These are phyloP conservation scores for Botrytis porri DNA, from an alignment of 2,329 filamentous ascomycete species.

Conservation along the genomic window DNA sequence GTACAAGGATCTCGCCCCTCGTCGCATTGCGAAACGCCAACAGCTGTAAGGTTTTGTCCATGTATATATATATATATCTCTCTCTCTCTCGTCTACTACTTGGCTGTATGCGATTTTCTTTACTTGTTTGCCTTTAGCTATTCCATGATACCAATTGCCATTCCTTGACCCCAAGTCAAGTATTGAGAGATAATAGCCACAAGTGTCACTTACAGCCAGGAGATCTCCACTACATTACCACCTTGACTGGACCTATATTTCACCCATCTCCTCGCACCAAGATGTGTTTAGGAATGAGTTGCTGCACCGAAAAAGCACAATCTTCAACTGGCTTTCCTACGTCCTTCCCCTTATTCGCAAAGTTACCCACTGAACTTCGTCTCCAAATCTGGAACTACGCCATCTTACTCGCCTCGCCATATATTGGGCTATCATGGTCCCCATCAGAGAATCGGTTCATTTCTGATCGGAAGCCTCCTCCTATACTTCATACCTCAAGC, in stretches of 20 bases:
- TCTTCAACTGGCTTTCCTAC: background rate
- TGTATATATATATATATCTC: constrained; percentile 14
- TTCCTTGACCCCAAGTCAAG: background rate
- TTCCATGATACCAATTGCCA: background rate
- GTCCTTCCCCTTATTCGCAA: constrained; percentile 10
- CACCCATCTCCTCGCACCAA: background rate
- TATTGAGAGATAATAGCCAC: background rate
- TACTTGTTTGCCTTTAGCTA: background rate
- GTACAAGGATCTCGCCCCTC: constrained; percentile 7
- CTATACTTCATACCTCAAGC: constrained; percentile 12
- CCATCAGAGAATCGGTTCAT: background rate
- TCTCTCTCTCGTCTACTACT: background rate
- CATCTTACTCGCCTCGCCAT: constrained; percentile 6
- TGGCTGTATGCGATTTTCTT: background rate
- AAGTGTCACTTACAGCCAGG: background rate
- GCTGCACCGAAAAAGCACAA: background rate
- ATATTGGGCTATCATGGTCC: constrained; percentile 10
- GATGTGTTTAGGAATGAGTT: constrained; percentile 11
- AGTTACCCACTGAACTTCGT: constrained; percentile 8
- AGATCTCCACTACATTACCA: background rate
- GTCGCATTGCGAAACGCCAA: constrained; percentile 9
- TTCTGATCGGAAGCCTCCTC: constrained; percentile 11
- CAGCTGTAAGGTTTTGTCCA: constrained; percentile 1
- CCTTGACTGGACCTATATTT: background rate
- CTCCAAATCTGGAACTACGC: constrained; percentile 14